These are phyloP conservation scores for Zea luxurians DNA, from an alignment of 176 grass and related monocot species.

Conservation along the genomic window DNA sequence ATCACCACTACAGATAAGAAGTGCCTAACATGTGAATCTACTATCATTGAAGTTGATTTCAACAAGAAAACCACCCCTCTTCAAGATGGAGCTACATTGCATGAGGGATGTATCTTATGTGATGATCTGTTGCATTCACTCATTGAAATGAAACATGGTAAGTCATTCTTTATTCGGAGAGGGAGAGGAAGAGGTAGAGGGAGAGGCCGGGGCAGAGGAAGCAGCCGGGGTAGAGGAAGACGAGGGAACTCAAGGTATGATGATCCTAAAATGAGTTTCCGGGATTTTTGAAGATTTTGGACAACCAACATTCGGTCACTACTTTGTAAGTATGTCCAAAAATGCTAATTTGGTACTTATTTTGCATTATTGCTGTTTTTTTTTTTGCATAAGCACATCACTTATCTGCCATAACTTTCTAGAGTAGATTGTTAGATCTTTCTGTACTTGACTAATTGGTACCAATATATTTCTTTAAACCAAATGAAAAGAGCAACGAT, in stretches of 20 bases:
- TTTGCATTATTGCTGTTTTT: neutral
- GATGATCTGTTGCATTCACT: slow-evolving; percentile 90
- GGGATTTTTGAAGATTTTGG: slow-evolving; percentile 61
- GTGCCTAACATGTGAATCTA: slow-evolving; percentile 75
- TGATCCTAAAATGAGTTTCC: slow-evolving; percentile 98
- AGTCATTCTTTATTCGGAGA: slow-evolving; percentile 68
- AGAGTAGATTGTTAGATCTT: neutral
- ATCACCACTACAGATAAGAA: slow-evolving; percentile 74
- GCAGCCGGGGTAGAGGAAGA: slow-evolving; percentile 50
- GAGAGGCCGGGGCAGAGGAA: slow-evolving; percentile 51
- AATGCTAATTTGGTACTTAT: slow-evolving; percentile 12
- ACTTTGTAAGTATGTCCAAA: neutral
- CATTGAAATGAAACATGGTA: slow-evolving; percentile 90
- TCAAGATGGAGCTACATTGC: slow-evolving; percentile 70
- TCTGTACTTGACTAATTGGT: neutral
- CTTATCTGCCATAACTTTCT: neutral
- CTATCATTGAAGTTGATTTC: slow-evolving; percentile 95
- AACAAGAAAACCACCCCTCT: slow-evolving; percentile 95
- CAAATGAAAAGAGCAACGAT: no score
- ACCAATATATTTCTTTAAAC: neutral
- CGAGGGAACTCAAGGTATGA: slow-evolving; percentile 50
- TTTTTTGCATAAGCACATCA: neutral
- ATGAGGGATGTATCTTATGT: slow-evolving; percentile 90
- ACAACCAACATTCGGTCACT: neutral
- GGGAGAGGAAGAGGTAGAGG: slow-evolving; percentile 68